phyloP scores from a whole-genome alignment of 768 basidiomycete genomes.

The Mycena vulgaris region DNA sequence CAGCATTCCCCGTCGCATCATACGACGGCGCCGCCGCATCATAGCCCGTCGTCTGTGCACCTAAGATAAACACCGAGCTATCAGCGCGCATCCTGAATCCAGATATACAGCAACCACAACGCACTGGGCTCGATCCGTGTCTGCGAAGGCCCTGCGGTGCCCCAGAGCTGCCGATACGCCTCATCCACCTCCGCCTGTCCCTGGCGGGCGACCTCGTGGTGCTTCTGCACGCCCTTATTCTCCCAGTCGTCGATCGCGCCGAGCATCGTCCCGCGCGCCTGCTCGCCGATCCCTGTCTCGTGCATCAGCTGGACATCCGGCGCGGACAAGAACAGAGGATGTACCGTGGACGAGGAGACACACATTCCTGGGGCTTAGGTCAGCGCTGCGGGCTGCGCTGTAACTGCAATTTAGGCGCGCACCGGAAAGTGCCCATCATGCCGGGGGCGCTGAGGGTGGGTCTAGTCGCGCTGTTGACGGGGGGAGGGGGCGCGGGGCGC shows the following conservation, averaged over 20 bases:
- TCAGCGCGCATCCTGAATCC: no score
- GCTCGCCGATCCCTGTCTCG: constrained; percentile 22
- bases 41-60: no score
- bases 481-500: constrained; percentile 7
- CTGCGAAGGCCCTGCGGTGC: no score
- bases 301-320: neutral
- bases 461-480: constrained; percentile 17
- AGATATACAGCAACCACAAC: no score
- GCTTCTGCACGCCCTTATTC: constrained; percentile 26
- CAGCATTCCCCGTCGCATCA: no score
- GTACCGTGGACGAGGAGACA: constrained; percentile 23
- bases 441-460: neutral
- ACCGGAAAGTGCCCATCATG: constrained; percentile 9
- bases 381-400: neutral
- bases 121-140: no score
- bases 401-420: neutral
- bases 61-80: no score
- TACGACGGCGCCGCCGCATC: no score
- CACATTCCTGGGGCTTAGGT: neutral
- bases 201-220: constrained; percentile 29
- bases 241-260: constrained; percentile 32
- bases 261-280: constrained; percentile 29
- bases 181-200: constrained; percentile 26
- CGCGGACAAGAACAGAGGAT: no score
- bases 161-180: constrained; percentile 24